Evolutionary conservation across 371 early-diverging fungal genomes (phyloP).

Genomic region (Circinella minor): DNA sequence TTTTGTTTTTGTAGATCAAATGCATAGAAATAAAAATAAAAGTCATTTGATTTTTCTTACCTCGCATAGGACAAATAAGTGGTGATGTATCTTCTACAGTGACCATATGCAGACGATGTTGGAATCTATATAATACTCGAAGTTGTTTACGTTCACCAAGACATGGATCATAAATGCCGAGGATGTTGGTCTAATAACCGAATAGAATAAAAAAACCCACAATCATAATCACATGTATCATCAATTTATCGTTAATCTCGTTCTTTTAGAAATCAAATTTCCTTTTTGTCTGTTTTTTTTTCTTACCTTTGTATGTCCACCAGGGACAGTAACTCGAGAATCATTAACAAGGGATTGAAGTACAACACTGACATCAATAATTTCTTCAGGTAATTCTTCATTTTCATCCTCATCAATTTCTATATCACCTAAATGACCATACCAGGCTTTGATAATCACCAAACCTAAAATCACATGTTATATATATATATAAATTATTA

Average conservation of each 20-base stretch:
- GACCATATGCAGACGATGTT: slow-evolving; percentile 80
- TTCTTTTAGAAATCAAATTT: no score
- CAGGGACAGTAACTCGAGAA: slow-evolving; percentile 86
- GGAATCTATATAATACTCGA: slow-evolving; percentile 85
- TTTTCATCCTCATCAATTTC: slow-evolving; percentile 22
- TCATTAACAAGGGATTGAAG: slow-evolving; percentile 85
- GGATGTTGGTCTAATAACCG: slow-evolving; percentile 68
- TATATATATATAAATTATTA: slow-evolving; percentile 2
- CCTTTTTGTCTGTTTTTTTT: background rate
- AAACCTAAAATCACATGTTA: slow-evolving; percentile 56
- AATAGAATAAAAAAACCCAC: no score
- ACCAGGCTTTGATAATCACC: slow-evolving; percentile 85
- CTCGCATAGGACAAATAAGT: slow-evolving; percentile 85
- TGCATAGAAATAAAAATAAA: no score
- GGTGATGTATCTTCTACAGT: slow-evolving; percentile 80
- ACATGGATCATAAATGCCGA: slow-evolving; percentile 97
- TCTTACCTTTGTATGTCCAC: slow-evolving; percentile 83
- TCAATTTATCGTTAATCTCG: background rate
- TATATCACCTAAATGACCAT: slow-evolving; percentile 69
- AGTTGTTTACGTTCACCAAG: slow-evolving; percentile 86
- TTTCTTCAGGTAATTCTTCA: slow-evolving; percentile 32
- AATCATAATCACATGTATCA: background rate
- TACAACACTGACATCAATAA: slow-evolving; percentile 86
- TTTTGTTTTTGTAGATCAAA: slow-evolving; percentile 6
- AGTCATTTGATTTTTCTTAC: slow-evolving; percentile 43